Base-by-base conservation (phyloP, 2,329 filamentous ascomycete genomes). In the Malbranchea cinnamomea region DNA sequence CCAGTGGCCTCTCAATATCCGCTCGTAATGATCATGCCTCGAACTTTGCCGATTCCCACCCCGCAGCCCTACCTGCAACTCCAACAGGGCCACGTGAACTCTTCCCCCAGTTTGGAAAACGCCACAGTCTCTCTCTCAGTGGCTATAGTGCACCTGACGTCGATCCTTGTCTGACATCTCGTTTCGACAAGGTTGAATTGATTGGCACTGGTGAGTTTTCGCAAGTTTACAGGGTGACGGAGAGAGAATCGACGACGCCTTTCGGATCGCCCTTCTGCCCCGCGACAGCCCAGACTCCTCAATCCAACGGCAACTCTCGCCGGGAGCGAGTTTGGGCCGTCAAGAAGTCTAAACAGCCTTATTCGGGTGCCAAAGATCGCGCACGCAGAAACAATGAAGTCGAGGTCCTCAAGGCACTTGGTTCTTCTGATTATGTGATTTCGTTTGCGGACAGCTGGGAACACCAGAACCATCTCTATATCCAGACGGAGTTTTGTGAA, bases 401-500 rank as follows among this genome's bases (percentile, higher is more conserved):
- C 3, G 63, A 73, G 11, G 74, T 84, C 12, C 64, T 98, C 26
- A 74, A 78, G 45, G 67, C 73, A n/a, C 62, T 98, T 23, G 71
- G 71, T 30, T 73, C 79, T 34, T 75, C 78, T 32, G 83, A 92
- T 46, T 85, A 98, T 52, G 71, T 95, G 31, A 65, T 98, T 30
- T 74, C 80, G 38, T 79, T 87, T 42, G 65, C 84, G 32, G 75
- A 91, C 44, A 77, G 75, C 49, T 98, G 89, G 89, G 87, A 94
- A 54, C 68, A 78, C 36, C 73, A 81, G 41, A 70, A 71, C 33
- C 75, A 87, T 48, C 68, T 98, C 6, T 98, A 94, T 59, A 95
- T 98, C 37, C 87, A 95, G 59, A 95, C 87, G 0, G 89, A 98
- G 49, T 95, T 77, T 50, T 98, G 89, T 47, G 85, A 94, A 50